phyloP scores from a whole-genome alignment of 257 asterid species.

The Haberlea rhodopensis region DNA sequence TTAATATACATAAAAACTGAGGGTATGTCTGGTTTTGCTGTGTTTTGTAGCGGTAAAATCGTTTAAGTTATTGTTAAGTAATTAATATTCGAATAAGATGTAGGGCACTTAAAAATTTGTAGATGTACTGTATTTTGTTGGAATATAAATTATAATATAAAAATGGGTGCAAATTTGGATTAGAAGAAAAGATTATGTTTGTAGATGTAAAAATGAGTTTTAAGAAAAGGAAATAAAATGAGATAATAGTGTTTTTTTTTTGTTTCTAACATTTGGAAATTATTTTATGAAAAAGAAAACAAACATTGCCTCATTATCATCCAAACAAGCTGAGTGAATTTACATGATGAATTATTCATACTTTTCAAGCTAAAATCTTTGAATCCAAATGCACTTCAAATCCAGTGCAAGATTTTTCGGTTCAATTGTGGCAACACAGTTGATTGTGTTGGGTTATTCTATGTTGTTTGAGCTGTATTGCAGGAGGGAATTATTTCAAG shows the following conservation, averaged over 20 bases:
- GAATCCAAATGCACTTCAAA: too few species aligned
- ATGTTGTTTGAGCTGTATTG: slow-evolving; percentile 20
- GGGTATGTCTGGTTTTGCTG: background rate
- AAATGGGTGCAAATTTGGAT: background rate
- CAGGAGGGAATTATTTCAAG: slow-evolving; percentile 51
- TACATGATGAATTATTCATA: too few species aligned
- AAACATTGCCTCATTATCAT: background rate
- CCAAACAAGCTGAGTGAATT: background rate
- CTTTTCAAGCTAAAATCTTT: too few species aligned
- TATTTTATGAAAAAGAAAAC: background rate
- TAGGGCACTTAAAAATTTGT: background rate
- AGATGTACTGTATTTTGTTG: background rate
- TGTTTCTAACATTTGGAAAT: background rate
- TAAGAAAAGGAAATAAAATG: background rate
- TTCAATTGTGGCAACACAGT: background rate
- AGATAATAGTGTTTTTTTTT: background rate
- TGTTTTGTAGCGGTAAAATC: background rate
- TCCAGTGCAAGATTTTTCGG: slow-evolving; percentile 5
- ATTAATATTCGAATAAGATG: too few species aligned
- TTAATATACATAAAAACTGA: too few species aligned
- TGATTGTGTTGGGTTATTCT: background rate
- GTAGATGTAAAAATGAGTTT: too few species aligned
- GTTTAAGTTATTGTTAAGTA: background rate
- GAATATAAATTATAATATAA: background rate
- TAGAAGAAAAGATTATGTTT: background rate